These are phyloP conservation scores for Paramyrothecium roridum DNA, from an alignment of 2,329 filamentous ascomycete species.

Conservation along the genomic window DNA sequence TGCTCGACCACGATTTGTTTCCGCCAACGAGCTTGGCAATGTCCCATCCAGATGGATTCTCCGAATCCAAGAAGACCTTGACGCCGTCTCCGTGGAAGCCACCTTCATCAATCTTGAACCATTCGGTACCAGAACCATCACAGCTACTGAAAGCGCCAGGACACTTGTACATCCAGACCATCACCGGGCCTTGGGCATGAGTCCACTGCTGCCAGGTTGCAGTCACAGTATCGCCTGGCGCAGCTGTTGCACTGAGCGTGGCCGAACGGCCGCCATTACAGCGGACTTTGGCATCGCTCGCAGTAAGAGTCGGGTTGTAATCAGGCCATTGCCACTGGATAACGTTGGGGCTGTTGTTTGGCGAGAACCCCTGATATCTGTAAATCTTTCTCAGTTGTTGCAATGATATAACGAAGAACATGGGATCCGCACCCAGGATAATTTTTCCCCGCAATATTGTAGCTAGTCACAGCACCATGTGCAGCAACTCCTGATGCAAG, in stretches of 20 bases:
- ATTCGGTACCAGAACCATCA: constrained; percentile 48
- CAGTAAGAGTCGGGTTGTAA: constrained; percentile 51
- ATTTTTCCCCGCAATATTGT: constrained; percentile 39
- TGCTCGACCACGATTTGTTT: constrained; percentile 45
- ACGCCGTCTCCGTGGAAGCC: constrained; percentile 41
- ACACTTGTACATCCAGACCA: constrained; percentile 53
- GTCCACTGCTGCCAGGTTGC: constrained; percentile 56
- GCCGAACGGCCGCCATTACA: constrained; percentile 54
- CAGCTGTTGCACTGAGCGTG: constrained; percentile 37
- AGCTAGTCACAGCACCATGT: constrained; percentile 42
- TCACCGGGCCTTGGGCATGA: constrained; percentile 54
- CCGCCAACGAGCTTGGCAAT: constrained; percentile 31
- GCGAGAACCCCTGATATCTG: constrained; percentile 45
- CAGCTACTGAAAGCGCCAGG: constrained; percentile 43
- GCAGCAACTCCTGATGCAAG: constrained; percentile 23
- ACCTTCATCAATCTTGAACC: constrained; percentile 59
- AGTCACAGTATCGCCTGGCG: constrained; percentile 44
- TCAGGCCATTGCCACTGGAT: constrained; percentile 57
- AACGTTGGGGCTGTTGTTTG: constrained; percentile 42
- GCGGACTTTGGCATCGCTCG: constrained; percentile 46
- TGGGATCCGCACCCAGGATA: constrained; percentile 29
- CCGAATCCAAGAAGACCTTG: constrained; percentile 8
- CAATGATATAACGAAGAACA: neutral
- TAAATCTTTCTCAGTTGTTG: neutral
- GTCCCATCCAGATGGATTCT: constrained; percentile 13